Percentiles rank a stretch among this genome's conserved stretches.
phyloP scores from a whole-genome alignment of 768 basidiomycete species.

The Auricularia sp. region DNA sequence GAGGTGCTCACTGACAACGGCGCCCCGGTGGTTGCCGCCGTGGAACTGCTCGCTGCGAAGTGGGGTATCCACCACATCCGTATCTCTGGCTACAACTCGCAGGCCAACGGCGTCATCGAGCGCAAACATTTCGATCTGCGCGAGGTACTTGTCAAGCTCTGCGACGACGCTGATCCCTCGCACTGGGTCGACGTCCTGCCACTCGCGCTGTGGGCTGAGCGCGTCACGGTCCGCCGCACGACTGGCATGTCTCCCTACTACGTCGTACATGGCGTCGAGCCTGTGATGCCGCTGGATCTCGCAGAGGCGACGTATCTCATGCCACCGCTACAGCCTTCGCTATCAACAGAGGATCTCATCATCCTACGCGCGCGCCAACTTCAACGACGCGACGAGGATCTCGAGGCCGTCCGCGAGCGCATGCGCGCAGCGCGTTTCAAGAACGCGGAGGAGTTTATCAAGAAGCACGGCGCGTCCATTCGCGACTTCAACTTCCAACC shows the following conservation, averaged over 20 bases:
- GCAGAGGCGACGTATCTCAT: constrained; percentile 24
- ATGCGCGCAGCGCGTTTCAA: constrained; percentile 13
- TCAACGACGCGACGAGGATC: constrained; percentile 16
- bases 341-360: constrained; percentile 17
- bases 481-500: constrained; percentile 18
- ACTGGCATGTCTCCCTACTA: constrained; percentile 19
- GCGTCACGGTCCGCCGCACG: constrained; percentile 11
- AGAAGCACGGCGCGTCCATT: constrained; percentile 12
- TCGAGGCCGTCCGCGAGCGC: constrained; percentile 10
- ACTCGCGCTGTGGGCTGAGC: constrained; percentile 18
- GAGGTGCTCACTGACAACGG: constrained; percentile 9
- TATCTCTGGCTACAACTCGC: constrained; percentile 9
- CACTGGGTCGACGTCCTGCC: constrained; percentile 9
- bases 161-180: neutral
- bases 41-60: neutral
- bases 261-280: constrained; percentile 21
- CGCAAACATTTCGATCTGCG: constrained; percentile 4
- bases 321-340: constrained; percentile 8
- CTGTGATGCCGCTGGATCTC: constrained; percentile 24
- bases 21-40: constrained; percentile 1
- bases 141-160: constrained; percentile 5
- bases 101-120: constrained; percentile 7
- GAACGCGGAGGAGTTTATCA: constrained; percentile 19
- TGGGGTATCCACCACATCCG: constrained; percentile 5
- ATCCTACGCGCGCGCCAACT: constrained; percentile 18